phyloP scores from a whole-genome alignment of 2,329 filamentous ascomycete genomes.

The Cryphonectria japonica region DNA sequence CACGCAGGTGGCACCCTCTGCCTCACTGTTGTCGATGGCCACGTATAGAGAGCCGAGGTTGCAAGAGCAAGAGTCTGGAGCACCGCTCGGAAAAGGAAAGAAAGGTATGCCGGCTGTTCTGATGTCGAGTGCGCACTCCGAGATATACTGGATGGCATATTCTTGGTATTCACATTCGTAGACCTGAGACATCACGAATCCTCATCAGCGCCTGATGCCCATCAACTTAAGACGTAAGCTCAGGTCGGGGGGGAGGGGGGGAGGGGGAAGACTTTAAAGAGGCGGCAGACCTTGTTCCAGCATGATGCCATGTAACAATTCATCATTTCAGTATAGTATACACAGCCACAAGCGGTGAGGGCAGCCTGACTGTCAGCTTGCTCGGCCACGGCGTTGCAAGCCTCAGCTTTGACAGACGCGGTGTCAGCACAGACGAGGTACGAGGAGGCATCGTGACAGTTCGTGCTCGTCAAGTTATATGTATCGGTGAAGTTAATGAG shows the following conservation, averaged over 20 bases:
- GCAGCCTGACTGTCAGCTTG: slow-evolving; percentile 19
- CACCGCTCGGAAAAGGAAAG: slow-evolving; percentile 42
- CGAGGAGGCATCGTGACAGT: neutral
- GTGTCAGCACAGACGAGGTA: neutral
- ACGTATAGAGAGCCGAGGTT: slow-evolving; percentile 39
- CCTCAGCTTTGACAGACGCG: neutral
- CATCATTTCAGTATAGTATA: slow-evolving; percentile 34
- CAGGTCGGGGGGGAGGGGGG: no score
- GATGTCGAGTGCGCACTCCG: slow-evolving; percentile 35
- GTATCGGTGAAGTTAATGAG: neutral
- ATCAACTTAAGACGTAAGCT: neutral
- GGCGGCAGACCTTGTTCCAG: slow-evolving; percentile 41
- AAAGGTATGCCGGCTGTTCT: slow-evolving; percentile 41
- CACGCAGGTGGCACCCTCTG: slow-evolving; percentile 23
- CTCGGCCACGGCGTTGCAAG: neutral
- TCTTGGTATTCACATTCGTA: slow-evolving; percentile 46
- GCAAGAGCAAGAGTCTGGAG: slow-evolving; percentile 42
- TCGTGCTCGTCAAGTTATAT: slow-evolving; percentile 1
- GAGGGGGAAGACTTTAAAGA: neutral
- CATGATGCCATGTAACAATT: slow-evolving; percentile 44
- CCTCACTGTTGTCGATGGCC: slow-evolving; percentile 26
- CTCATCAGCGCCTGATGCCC: neutral
- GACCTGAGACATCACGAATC: neutral
- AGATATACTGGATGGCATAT: slow-evolving; percentile 41
- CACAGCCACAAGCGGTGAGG: slow-evolving; percentile 33